Conservation (phyloP, 2,329 filamentous ascomycete species). For the Fusarium sp. region DNA sequence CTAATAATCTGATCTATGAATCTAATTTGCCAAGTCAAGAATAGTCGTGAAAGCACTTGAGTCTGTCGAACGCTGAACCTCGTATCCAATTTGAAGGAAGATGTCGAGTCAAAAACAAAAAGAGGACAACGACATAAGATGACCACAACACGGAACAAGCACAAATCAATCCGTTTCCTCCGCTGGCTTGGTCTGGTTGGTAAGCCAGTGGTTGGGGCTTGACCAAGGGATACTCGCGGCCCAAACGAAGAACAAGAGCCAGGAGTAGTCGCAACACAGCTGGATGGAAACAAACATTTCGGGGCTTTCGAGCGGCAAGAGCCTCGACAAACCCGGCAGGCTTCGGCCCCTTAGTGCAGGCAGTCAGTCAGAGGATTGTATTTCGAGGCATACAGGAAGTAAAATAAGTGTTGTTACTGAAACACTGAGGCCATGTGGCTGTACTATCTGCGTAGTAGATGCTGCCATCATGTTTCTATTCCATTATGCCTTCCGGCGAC, state of each 20-base stretch:
- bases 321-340: neutral
- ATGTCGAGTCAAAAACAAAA: neutral
- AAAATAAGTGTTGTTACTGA: neutral
- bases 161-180: neutral
- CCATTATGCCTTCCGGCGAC: slow-evolving; percentile 50
- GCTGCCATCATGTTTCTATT: neutral
- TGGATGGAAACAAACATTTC: neutral
- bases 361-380: neutral
- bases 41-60: slow-evolving; percentile 8
- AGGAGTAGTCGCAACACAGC: neutral
- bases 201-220: neutral
- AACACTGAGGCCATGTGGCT: neutral
- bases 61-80: neutral
- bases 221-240: neutral
- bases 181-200: neutral
- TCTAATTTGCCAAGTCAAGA: slow-evolving; percentile 27
- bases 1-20: slow-evolving; percentile 37
- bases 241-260: neutral
- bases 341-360: neutral
- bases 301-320: neutral
- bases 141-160: neutral
- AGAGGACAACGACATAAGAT: neutral
- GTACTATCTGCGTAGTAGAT: neutral
- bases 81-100: neutral
- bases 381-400: neutral